phyloP scores from a whole-genome alignment of 768 basidiomycete genomes.

The Tylopilus vinaceipallidus region DNA sequence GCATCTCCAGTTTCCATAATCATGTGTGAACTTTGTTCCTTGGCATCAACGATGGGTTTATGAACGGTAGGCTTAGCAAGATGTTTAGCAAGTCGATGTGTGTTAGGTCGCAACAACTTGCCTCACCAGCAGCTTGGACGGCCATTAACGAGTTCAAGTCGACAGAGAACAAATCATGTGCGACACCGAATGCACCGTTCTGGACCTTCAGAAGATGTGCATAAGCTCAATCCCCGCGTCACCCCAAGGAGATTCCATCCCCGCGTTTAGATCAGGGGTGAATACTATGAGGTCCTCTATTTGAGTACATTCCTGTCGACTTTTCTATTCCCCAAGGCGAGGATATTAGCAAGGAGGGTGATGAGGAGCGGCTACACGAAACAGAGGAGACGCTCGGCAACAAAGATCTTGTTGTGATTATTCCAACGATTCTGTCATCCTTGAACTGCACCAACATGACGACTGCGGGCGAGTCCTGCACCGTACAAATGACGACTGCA shows the following conservation, averaged over 20 bases:
- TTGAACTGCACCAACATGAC: slow-evolving; percentile 31
- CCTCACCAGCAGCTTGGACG: slow-evolving; percentile 31
- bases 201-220: slow-evolving; percentile 26
- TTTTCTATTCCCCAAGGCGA: slow-evolving; percentile 28
- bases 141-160: slow-evolving; percentile 33
- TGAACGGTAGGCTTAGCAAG: slow-evolving; percentile 24
- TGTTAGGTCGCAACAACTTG: background rate
- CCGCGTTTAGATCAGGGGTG: slow-evolving; percentile 18
- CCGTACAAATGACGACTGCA: slow-evolving; percentile 26
- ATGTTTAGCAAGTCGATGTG: background rate
- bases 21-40: slow-evolving; percentile 28
- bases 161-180: slow-evolving; percentile 29
- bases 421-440: slow-evolving; percentile 11
- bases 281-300: slow-evolving; percentile 24
- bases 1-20: slow-evolving; percentile 32
- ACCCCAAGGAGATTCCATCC: slow-evolving; percentile 25
- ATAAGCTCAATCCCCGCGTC: slow-evolving; percentile 29
- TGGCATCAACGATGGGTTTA: slow-evolving; percentile 28
- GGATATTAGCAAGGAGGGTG: slow-evolving; percentile 22
- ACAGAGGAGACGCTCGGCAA: slow-evolving; percentile 30
- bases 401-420: slow-evolving; percentile 23
- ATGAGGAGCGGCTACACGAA: slow-evolving; percentile 34
- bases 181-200: slow-evolving; percentile 23
- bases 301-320: slow-evolving; percentile 29
- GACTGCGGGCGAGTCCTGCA: slow-evolving; percentile 29